Base-by-base conservation (phyloP, 495 filamentous ascomycete genomes). In the Schizothecium vesticola region DNA sequence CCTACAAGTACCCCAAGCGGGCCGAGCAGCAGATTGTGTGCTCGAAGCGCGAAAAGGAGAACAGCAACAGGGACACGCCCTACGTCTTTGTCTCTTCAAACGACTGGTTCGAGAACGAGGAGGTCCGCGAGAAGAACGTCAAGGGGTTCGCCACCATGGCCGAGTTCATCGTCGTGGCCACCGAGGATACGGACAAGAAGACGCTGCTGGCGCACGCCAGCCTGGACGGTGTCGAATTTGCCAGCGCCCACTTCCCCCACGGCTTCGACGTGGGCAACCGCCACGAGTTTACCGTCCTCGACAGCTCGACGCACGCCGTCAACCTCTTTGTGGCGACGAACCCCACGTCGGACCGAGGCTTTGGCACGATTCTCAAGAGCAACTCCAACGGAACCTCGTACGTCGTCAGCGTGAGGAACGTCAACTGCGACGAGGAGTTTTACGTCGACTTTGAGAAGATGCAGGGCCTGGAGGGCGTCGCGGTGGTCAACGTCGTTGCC, bases 361-460 rank as follows among this genome's bases (percentile, higher is more conserved):
- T 90, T 70, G 95, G 95, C n/a, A 87, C 88, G 25, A 89, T 99
- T 63, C 85, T 99, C 74, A 98, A 98, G 85, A 96, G 92, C 72
- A 99, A 99, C 79, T 97, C 92, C 72, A 98, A 98, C 74, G 95
- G 95, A 51, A 98, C 95, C 0, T 94, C 90, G 3, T 99, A 97
- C 71, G 91, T 96, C 23, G 80, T 94, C 61, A 94, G 90, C 77
- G 80, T 94, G 10, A 79, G 85, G 60, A 86, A 84, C 0, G 91
- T 97, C 71, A 97, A 97, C 77, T 85, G 90, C 65, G 87, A 96
- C 71, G 78, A 83, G 3, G 69, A 63, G 0, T 93, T 90, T 56
- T 97, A 89, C 75, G 93, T 95, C 55, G 95, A 99, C 77, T 99
- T 97, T 75, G 95, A 99, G 76, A 96, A 96, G 82, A 92, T 96